Evolutionary conservation across 768 basidiomycete species (phyloP).

Genomic region (Daedaleopsis nitida): DNA sequence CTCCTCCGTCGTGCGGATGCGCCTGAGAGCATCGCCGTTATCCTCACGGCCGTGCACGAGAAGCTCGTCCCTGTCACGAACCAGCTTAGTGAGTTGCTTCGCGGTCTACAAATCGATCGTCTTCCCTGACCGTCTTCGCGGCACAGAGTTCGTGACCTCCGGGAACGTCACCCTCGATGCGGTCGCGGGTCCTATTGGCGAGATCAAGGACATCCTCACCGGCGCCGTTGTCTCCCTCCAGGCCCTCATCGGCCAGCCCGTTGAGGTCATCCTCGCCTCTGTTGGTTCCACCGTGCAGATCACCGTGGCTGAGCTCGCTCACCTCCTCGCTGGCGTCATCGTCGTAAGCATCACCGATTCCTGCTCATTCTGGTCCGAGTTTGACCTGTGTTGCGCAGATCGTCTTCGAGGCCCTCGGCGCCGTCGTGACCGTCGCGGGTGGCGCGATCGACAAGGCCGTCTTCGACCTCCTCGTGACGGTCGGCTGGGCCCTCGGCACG

Average conservation of each 20-base stretch:
- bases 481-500: constrained; percentile 28
- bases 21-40: constrained; percentile 25
- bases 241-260: constrained; percentile 27
- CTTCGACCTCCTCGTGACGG: constrained; percentile 21
- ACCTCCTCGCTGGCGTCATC: constrained; percentile 27
- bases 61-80: constrained; percentile 17
- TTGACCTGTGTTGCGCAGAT: no score
- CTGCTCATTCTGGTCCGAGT: no score
- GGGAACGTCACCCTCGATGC: constrained; percentile 27
- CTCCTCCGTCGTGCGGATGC: constrained; percentile 21
- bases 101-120: no score
- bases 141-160: constrained; percentile 28
- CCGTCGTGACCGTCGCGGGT: constrained; percentile 26
- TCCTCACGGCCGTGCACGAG: constrained; percentile 27
- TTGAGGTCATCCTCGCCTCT: constrained; percentile 29
- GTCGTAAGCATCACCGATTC: constrained; percentile 20
- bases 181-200: constrained; percentile 24
- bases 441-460: constrained; percentile 18
- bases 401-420: constrained; percentile 30
- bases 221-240: constrained; percentile 28
- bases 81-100: constrained; percentile 32
- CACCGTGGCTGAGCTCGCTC: constrained; percentile 30
- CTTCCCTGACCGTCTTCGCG: not conserved
- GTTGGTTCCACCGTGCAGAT: constrained; percentile 25
- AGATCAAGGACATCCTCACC: constrained; percentile 29